A percentile compares a stretch with the other conserved stretches of the same genome.
phyloP scores from a whole-genome alignment of 192 early-diverging fungal genomes.

The Coemansia sp. region DNA sequence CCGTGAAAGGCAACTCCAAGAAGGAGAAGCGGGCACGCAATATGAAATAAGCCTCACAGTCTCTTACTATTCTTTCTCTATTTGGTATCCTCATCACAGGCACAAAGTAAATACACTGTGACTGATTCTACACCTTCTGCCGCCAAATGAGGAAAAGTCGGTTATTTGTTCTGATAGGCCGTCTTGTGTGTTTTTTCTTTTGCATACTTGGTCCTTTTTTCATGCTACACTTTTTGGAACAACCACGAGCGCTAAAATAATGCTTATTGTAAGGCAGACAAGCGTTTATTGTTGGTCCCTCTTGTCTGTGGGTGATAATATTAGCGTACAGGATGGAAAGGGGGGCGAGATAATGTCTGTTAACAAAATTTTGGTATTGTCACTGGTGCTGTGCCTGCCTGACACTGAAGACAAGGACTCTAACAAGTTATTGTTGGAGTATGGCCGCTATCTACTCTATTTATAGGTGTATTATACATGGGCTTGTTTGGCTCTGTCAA shows the following conservation, averaged over 20 bases:
- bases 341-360: slow-evolving; percentile 1
- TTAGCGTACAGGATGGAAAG: slow-evolving; percentile 6
- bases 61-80: background rate
- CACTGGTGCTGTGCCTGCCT: background rate
- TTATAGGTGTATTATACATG: slow-evolving; percentile 11
- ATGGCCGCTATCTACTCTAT: background rate
- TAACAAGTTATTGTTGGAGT: background rate
- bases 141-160: slow-evolving; percentile 2
- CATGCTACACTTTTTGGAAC: background rate
- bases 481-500: background rate
- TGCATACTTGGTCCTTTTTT: background rate
- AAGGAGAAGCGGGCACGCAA: slow-evolving; percentile 50
- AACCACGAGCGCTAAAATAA: background rate
- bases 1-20: slow-evolving; percentile 52
- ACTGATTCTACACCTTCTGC: slow-evolving; percentile 7
- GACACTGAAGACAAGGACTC: slow-evolving; percentile 1
- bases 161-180: background rate
- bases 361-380: background rate
- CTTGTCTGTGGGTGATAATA: background rate
- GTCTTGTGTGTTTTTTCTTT: slow-evolving; percentile 3
- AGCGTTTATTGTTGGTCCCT: background rate
- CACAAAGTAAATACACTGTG: slow-evolving; percentile 1
- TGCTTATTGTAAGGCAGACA: background rate
- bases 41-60: slow-evolving; percentile 16
- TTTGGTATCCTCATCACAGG: slow-evolving; percentile 10